Evolutionary conservation across 140 eudicot genomes (phyloP).

Genomic region (Oenanthe javanica): DNA sequence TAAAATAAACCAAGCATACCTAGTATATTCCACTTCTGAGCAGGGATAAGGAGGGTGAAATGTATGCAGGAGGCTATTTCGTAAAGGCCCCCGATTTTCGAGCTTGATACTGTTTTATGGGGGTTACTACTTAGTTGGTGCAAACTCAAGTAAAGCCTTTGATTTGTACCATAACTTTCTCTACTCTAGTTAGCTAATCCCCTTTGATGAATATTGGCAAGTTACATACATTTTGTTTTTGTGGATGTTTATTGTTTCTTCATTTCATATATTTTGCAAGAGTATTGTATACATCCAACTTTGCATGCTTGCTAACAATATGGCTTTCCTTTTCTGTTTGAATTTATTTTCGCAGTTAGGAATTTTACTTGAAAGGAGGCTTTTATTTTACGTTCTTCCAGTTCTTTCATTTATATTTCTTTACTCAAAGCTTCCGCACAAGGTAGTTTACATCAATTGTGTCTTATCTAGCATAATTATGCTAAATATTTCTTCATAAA

Average conservation of each 20-base stretch:
- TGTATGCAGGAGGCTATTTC: not conserved
- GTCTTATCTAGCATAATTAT: constrained; percentile 8
- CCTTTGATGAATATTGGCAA: not conserved
- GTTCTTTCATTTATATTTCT: constrained; percentile 70
- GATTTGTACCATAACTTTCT: not conserved
- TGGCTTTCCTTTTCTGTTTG: not conserved
- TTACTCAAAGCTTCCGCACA: constrained; percentile 97
- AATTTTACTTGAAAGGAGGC: constrained; percentile 72
- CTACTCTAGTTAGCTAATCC: not conserved
- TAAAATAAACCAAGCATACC: not conserved
- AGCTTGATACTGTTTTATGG: not conserved
- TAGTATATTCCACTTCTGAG: not conserved
- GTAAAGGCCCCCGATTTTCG: not conserved
- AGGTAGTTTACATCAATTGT: constrained; percentile 44
- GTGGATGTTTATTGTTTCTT: not conserved
- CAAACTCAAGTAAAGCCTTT: not conserved
- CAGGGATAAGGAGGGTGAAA: not conserved
- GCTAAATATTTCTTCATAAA: not conserved
- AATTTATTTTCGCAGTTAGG: constrained; percentile 57
- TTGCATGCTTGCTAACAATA: not conserved
- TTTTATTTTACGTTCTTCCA: constrained; percentile 56
- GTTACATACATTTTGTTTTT: not conserved
- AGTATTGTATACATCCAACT: not conserved
- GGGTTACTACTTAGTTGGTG: not conserved
- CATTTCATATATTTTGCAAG: not conserved